Evolutionary conservation across 2,329 filamentous ascomycete genomes (phyloP), one percentile per base, ranked within the genome.

Genomic region (Bipolaris gigantea): DNA sequence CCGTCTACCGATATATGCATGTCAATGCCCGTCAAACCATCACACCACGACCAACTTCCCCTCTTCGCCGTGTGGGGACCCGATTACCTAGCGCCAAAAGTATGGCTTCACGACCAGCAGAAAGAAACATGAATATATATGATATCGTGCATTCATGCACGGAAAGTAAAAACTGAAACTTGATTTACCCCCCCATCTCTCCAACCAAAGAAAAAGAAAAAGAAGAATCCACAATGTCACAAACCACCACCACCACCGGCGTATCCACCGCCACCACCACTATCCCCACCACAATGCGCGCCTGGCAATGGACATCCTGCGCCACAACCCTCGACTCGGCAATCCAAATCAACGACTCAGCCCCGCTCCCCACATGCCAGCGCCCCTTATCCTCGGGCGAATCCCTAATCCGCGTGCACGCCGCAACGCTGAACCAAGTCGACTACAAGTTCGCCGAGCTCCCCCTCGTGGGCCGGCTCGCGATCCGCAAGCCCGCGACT

Each of bases 401-500:
- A 23, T 61, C 46, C 21, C 48, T 63, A 0, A 52, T 65, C 13
- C 50, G 57, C n/a, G 53, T 65, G 2, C 50, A 63, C 35, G 45
- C 51, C 36, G 63, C 62, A 16, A 58, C 64, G 3, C 50, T 67
- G n/a, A 67, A 67, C 40, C 64, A 62, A 10, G 60, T 65, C 1
- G 64, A 67, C 50, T 62, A 61, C 56, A 67, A 67, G 36, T 42
- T 63, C 4, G 55, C 64, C 4, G 56, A 63, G 21, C 59, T 64
- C 1, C 61, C 60, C 5, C 11, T 66, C 1, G 43, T 64, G 5
- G 57, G 57, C 3, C 54, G 60, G 23, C 48, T 67, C 38, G 50
- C 58, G n/a, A 66, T 62, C 11, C 48, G 57, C 21, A 63, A 61
- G 8, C 63, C 64, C 43, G 60, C 60, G n/a, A 67, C 61, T 0